These are phyloP conservation scores for Clausena lansium DNA, from an alignment of 345 rosid genomes.

Conservation along the genomic window DNA sequence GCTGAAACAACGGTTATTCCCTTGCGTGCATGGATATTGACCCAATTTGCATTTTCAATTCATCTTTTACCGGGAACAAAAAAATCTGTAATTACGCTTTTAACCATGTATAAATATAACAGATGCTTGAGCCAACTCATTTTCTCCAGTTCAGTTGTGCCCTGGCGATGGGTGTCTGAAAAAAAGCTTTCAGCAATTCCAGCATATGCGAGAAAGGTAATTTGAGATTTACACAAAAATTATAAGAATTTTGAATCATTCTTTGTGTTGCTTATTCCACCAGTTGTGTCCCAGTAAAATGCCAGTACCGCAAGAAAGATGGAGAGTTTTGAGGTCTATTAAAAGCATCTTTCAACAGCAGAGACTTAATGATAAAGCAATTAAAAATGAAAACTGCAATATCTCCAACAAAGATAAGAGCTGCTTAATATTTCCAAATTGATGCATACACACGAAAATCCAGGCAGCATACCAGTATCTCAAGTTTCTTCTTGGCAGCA, in stretches of 20 bases:
- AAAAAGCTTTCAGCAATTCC: not conserved
- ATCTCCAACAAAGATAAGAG: not conserved
- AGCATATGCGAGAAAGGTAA: too few species aligned
- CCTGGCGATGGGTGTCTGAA: not conserved
- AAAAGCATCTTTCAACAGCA: not conserved
- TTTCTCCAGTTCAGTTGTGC: not conserved
- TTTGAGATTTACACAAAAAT: not conserved
- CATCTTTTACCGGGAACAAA: not conserved
- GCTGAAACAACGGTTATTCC: not conserved
- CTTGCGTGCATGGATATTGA: not conserved
- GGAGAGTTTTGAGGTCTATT: not conserved
- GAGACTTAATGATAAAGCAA: not conserved
- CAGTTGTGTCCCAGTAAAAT: not conserved
- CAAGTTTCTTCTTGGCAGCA: constrained; percentile 56
- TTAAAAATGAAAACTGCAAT: not conserved
- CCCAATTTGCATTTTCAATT: not conserved
- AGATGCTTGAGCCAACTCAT: too few species aligned
- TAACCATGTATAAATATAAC: not conserved
- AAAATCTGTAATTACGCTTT: not conserved
- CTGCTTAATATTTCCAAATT: not conserved
- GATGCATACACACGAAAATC: not conserved
- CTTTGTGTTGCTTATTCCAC: not conserved
- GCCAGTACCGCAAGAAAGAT: not conserved
- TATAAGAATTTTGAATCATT: not conserved
- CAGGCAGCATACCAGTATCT: not conserved